phyloP scores from a whole-genome alignment of 1,139 yeast genomes.

The Protomyces pachydermus region DNA sequence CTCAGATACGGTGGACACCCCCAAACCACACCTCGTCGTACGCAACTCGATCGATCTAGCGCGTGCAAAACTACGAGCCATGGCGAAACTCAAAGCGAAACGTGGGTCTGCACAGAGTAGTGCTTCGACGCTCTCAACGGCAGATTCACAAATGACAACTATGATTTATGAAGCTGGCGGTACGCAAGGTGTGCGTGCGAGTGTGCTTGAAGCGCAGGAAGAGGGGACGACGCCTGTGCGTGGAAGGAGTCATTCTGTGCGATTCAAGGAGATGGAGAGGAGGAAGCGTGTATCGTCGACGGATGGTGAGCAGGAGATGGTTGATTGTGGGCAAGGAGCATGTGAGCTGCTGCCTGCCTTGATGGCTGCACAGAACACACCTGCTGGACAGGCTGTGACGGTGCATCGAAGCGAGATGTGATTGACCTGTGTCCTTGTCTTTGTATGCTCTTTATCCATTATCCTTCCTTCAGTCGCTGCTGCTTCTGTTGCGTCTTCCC shows the following conservation, averaged over 20 bases:
- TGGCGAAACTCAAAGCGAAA: not conserved
- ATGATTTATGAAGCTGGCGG: conserved; percentile 1
- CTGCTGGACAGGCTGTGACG: not conserved
- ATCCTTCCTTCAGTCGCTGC: too few species aligned
- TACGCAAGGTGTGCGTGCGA: not conserved
- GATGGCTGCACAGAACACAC: not conserved
- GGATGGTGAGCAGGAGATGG: too few species aligned
- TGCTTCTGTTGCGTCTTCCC: not conserved
- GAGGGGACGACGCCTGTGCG: not conserved
- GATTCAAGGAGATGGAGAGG: conserved; percentile 11
- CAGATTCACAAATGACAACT: not conserved
- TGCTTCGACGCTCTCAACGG: not conserved
- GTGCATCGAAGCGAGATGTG: too few species aligned
- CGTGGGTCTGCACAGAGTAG: not conserved
- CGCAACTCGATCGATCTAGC: conserved; percentile 24
- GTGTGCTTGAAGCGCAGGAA: not conserved
- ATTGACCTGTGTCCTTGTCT: too few species aligned
- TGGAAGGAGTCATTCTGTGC: not conserved
- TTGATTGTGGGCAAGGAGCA: too few species aligned
- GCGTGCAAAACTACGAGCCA: conserved; percentile 2
- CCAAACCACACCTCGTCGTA: conserved; percentile 6
- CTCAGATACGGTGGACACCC: not conserved
- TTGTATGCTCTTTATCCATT: too few species aligned
- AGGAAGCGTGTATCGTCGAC: not conserved
- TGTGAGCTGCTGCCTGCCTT: too few species aligned